phyloP scores from a whole-genome alignment of 1,284 basidiomycete genomes.

The Rhizoctonia solani region DNA sequence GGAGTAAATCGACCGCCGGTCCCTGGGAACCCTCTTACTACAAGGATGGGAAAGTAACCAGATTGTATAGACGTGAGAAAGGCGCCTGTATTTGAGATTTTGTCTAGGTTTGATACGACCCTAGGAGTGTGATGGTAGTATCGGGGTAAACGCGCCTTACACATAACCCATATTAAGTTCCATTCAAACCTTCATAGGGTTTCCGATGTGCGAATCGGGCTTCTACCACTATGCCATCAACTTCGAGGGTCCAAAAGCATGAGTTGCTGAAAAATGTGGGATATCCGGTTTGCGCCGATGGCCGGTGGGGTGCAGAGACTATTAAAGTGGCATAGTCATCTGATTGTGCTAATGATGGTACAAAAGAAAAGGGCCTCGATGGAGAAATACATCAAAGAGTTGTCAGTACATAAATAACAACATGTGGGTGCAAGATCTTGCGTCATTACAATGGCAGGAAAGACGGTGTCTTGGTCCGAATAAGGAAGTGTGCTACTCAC shows the following conservation, averaged over 20 bases:
- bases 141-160: background rate
- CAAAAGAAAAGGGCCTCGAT: too few relatives aligned
- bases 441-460: too few relatives aligned
- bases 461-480: too few relatives aligned
- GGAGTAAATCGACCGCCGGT: background rate
- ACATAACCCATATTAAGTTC: background rate
- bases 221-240: background rate
- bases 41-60: background rate
- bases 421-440: too few relatives aligned
- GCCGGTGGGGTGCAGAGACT: background rate
- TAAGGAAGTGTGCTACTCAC: too few relatives aligned
- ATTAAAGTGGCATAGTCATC: background rate
- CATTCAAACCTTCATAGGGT: background rate
- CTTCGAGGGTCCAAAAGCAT: background rate
- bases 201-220: background rate
- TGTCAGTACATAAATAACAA: too few relatives aligned
- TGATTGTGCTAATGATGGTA: background rate
- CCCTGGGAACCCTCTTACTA: background rate
- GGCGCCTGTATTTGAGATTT: background rate
- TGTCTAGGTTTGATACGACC: background rate
- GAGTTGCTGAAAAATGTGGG: background rate
- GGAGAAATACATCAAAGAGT: too few relatives aligned
- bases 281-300: background rate
- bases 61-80: background rate
- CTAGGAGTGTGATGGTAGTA: background rate